Conservation (phyloP, 1,139 yeast species). For the Debaryomycetaceae sp. region DNA sequence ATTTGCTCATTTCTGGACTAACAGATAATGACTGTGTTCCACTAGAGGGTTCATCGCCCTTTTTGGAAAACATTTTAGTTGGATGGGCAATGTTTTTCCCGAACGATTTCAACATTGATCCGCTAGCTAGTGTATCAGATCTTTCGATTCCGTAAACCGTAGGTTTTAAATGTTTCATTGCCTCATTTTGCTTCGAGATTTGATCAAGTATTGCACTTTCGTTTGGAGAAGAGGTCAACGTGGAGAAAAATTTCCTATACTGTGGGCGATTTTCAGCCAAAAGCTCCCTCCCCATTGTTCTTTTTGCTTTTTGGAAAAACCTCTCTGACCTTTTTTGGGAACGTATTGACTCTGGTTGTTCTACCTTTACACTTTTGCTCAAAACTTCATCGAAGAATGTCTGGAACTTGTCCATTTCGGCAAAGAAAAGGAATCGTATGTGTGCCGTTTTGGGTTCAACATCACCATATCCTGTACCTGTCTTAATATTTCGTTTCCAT, state of each 20-base stretch:
- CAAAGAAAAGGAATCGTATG: background rate
- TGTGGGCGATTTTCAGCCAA: background rate
- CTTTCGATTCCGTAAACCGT: background rate
- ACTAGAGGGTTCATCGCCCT: conserved; percentile 1
- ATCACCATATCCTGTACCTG: background rate
- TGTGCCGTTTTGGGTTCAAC: background rate
- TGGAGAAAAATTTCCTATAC: background rate
- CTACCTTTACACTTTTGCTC: background rate
- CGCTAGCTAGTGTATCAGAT: background rate
- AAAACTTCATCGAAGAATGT: background rate
- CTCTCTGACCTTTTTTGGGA: background rate
- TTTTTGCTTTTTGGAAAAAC: background rate
- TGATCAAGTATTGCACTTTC: conserved; percentile 1
- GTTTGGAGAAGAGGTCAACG: background rate
- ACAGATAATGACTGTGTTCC: background rate
- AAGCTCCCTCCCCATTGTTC: background rate
- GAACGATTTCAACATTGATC: conserved; percentile 14
- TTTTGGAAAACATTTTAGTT: conserved; percentile 13
- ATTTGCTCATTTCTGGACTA: conserved; percentile 1
- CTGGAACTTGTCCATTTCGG: background rate
- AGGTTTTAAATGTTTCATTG: background rate
- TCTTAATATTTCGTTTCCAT: conserved; percentile 25
- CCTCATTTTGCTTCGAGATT: background rate
- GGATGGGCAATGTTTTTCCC: conserved; percentile 18
- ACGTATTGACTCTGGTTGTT: background rate